Evolutionary conservation across 331 rosid genomes (phyloP), one percentile per base, ranked within the genome.

Genomic region (Dryas integrifolia): DNA sequence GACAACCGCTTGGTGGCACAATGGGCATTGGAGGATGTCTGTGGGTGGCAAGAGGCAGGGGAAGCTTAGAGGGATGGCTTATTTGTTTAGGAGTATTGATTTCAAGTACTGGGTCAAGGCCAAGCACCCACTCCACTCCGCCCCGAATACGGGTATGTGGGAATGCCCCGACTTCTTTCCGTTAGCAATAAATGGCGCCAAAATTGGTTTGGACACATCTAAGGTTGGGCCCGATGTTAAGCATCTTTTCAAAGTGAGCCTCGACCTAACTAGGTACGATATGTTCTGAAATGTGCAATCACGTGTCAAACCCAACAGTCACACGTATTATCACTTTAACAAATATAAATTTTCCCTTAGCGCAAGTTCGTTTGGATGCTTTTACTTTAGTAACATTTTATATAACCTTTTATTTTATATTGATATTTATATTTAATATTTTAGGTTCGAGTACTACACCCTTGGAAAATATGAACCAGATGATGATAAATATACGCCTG

Each of bases 151-250:
- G 1, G 99, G 99, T 1, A 89, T 95, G 96, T 95, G 99, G 99
- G 99, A 95, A 57, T 95, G 99, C 70, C 97, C 96, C 0, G 97
- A 95, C 58, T 92, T 92, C 52, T 94, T 26, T 69, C 97, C 97
- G 0, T 96, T 94, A 63, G 9, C 83, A 0, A 4, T 74, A 52
- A 1, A 7, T 0, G 80, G 89, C 1, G 35, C 35, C 35, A 69
- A 59, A 7, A 5, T 4, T 0, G 97, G 97, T 47, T 44, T 92
- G 79, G 96, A 92, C 58, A 26, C 82, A 0, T 85, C 92, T 0
- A 57, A 5, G 5, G 9, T 0, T 0, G 92, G 92, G 14, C 2
- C 16, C 1, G 51, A 80, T 41, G 78, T 83, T 2, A 95, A 84
- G 51, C 84, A 89, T 41, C 96, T 92, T 3, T n/a, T 95, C 5